Evolutionary conservation across 345 rosid genomes (phyloP).

Genomic region (Geranium rotundifolium): DNA sequence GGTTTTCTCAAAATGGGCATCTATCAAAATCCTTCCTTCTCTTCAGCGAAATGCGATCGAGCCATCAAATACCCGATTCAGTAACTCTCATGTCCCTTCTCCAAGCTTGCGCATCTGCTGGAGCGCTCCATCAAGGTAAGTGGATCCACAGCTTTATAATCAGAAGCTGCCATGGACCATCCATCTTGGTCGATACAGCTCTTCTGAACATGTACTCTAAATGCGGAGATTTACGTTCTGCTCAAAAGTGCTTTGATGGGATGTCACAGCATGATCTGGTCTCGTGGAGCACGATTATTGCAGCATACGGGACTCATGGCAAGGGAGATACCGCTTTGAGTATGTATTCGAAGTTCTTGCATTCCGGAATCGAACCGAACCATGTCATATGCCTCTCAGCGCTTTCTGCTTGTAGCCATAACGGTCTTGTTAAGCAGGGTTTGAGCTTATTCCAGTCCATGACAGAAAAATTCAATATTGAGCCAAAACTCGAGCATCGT

Average conservation of each 20-base stretch:
- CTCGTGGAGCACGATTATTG: constrained; percentile 55
- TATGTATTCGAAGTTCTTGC: constrained; percentile 43
- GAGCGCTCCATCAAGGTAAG: constrained; percentile 49
- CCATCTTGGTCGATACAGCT: constrained; percentile 42
- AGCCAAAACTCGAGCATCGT: constrained; percentile 41
- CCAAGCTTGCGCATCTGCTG: constrained; percentile 55
- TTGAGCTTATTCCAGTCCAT: constrained; percentile 45
- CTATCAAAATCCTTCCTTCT: constrained; percentile 33
- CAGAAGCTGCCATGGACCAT: constrained; percentile 37
- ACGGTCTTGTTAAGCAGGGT: constrained; percentile 56
- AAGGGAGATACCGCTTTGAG: constrained; percentile 54
- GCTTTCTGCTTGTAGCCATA: constrained; percentile 73
- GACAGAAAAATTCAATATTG: constrained; percentile 29
- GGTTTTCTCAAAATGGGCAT: constrained; percentile 51
- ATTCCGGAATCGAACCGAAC: constrained; percentile 48
- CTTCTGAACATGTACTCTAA: constrained; percentile 72
- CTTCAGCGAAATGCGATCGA: constrained; percentile 37
- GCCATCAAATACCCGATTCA: constrained; percentile 41
- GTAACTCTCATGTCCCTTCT: constrained; percentile 54
- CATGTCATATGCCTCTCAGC: constrained; percentile 51
- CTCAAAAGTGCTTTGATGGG: constrained; percentile 48
- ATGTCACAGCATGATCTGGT: constrained; percentile 43
- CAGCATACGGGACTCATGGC: constrained; percentile 76
- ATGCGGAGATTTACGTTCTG: constrained; percentile 55
- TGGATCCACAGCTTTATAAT: constrained; percentile 48